A percentile compares a stretch with the other conserved stretches of the same genome.
Conservation (phyloP, 2,329 filamentous ascomycete genomes). For the Rhynchosporium secalis region DNA sequence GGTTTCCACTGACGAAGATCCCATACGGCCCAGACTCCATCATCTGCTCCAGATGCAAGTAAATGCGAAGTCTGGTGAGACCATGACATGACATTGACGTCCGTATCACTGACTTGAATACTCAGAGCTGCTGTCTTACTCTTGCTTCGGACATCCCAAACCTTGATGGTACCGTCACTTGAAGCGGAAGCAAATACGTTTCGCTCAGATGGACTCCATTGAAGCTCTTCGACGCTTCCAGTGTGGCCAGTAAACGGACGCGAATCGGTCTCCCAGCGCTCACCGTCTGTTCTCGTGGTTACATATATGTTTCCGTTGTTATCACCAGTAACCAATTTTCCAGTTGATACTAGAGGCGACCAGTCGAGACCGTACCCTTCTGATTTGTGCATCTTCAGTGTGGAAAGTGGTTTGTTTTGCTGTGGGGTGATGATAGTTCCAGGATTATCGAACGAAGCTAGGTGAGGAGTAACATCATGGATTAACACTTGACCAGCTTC, state of each 20-base stretch:
- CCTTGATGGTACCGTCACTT: conserved; percentile 89
- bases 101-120: conserved; percentile 77
- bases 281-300: conserved; percentile 83
- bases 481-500: conserved; percentile 88
- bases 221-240: conserved; percentile 87
- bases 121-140: conserved; percentile 83
- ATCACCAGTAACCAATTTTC: conserved; percentile 89
- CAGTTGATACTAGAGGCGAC: conserved; percentile 78
- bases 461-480: conserved; percentile 89
- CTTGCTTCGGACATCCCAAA: conserved; percentile 95
- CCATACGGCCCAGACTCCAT: conserved; percentile 95
- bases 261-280: conserved; percentile 85
- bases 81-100: conserved; percentile 98
- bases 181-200: conserved; percentile 95
- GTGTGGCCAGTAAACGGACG: conserved; percentile 81
- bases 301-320: conserved; percentile 86
- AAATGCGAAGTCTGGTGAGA: conserved; percentile 85
- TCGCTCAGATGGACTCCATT: conserved; percentile 92
- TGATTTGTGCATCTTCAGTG: conserved; percentile 84
- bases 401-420: conserved; percentile 85
- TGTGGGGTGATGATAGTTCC: conserved; percentile 76
- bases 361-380: conserved; percentile 98
- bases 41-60: conserved; percentile 88
- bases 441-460: conserved; percentile 85
- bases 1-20: conserved; percentile 94